Conservation (phyloP, 2,329 filamentous ascomycete genomes). For the Calcarisporium arbuscula region DNA sequence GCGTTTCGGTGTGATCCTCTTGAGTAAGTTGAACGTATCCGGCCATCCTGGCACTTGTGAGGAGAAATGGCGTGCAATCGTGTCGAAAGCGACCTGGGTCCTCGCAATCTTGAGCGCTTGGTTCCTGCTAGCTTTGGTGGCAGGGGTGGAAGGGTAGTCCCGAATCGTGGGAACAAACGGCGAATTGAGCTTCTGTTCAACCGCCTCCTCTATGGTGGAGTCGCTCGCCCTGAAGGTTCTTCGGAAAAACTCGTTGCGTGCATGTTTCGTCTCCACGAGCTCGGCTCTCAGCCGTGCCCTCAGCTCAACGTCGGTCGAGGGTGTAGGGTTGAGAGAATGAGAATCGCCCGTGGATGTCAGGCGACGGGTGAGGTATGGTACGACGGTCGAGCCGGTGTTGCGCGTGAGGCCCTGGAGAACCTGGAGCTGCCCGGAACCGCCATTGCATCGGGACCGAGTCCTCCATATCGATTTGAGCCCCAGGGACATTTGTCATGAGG, state of each 20-base stretch:
- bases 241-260: slow-evolving; percentile 21
- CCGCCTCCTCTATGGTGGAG: slow-evolving; percentile 11
- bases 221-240: slow-evolving; percentile 20
- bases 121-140: slow-evolving; percentile 15
- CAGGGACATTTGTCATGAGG: slow-evolving; percentile 39
- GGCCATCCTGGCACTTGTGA: slow-evolving; percentile 31
- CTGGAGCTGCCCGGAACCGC: slow-evolving; percentile 16
- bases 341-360: neutral
- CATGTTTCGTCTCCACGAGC: slow-evolving; percentile 7
- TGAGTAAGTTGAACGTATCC: slow-evolving; percentile 30
- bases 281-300: neutral
- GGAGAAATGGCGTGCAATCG: slow-evolving; percentile 22
- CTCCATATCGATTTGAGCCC: slow-evolving; percentile 38
- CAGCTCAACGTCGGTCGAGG: slow-evolving; percentile 7
- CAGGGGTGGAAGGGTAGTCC: slow-evolving; percentile 20
- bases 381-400: neutral
- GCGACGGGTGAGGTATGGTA: neutral
- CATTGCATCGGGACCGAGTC: slow-evolving; percentile 28
- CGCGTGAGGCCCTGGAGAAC: slow-evolving; percentile 9
- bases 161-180: slow-evolving; percentile 20
- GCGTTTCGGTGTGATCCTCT: slow-evolving; percentile 26
- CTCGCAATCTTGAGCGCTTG: slow-evolving; percentile 18
- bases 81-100: slow-evolving; percentile 31
- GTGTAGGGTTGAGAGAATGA: neutral
- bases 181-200: slow-evolving; percentile 15